Evolutionary conservation across 1,284 basidiomycete genomes (phyloP), one percentile per base, ranked within the genome.

Genomic region (Pseudozyma sp.): DNA sequence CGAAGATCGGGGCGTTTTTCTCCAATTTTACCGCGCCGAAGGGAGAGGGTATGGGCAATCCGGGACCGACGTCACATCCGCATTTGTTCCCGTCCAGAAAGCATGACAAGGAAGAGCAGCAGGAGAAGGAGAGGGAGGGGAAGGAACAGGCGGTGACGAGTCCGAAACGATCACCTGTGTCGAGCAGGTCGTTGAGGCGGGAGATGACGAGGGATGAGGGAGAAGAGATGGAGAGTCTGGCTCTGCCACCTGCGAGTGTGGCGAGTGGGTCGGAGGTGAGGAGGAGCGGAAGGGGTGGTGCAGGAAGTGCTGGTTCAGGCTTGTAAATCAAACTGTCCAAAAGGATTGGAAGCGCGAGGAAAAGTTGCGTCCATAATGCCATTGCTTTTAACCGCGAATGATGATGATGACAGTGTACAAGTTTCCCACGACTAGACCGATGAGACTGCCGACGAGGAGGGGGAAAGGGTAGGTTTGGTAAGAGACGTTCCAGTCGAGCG

Each of bases 41-140:
- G 45, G 73, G 73, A 0, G 68, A 75, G 35, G 73, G 73, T 7
- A 75, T 75, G 73, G 73, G 73, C 29, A 75, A 75, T 62, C 73
- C 73, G 0, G 73, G 73, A 2, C 73, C 73, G 0, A 75, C 54
- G 0, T 58, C 54, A 35, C 73, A 75, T 54, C 73, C 73, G 16
- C 73, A 75, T 48, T 40, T 75, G 30, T 75, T 75, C 50, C 54
- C 71, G 0, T 17, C 52, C 2, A 52, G 57, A 37, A 29, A 29
- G 16, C 1, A 40, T 17, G 50, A 56, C 40, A 34, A 48, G 30
- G 24, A 16, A 29, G 44, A 54, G n/a, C 29, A 31, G 40, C 40
- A 42, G n/a, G 13, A 42, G 16, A 16, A 42, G n/a, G 40, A 13
- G 7, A 2, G 7, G 11, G 5, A 42, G 7, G 10, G 2, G 35